A percentile compares a stretch with the other conserved stretches of the same genome.
Conservation (phyloP, 306 rosid genomes). For the Erythrophleum fordii region DNA sequence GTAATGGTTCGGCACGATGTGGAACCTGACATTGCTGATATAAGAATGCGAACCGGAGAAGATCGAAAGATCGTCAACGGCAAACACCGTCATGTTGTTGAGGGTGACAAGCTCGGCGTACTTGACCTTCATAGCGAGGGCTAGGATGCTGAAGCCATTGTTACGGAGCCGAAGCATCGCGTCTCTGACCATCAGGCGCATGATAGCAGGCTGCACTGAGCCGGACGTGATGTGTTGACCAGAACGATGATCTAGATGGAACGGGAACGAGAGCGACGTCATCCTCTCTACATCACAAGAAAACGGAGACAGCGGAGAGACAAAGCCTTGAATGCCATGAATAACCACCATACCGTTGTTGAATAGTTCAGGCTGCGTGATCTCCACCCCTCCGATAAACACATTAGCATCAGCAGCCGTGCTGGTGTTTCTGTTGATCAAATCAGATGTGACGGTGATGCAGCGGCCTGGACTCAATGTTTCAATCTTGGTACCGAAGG, state of each 20-base stretch:
- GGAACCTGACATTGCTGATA: slow-evolving; percentile 63
- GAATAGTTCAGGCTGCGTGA: slow-evolving; percentile 61
- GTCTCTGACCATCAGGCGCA: slow-evolving; percentile 70
- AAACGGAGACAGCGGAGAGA: slow-evolving; percentile 63
- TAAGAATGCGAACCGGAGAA: slow-evolving; percentile 75
- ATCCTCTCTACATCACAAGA: slow-evolving; percentile 53
- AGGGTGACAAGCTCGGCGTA: slow-evolving; percentile 65
- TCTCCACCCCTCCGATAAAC: slow-evolving; percentile 68
- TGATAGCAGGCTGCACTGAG: slow-evolving; percentile 48
- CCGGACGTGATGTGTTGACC: not conserved
- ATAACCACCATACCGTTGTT: slow-evolving; percentile 60
- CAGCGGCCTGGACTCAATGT: slow-evolving; percentile 76
- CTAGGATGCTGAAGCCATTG: slow-evolving; percentile 68
- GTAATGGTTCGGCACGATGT: slow-evolving; percentile 66
- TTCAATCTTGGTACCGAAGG: slow-evolving; percentile 74
- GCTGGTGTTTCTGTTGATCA: slow-evolving; percentile 26
- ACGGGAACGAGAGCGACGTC: slow-evolving; percentile 39
- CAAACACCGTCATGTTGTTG: slow-evolving; percentile 68
- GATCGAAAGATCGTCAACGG: slow-evolving; percentile 66
- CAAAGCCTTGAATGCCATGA: slow-evolving; percentile 72
- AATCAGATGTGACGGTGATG: slow-evolving; percentile 62
- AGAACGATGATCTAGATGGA: slow-evolving; percentile 36
- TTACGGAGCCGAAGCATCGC: slow-evolving; percentile 75
- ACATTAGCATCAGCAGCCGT: slow-evolving; percentile 40
- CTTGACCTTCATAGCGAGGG: slow-evolving; percentile 66